Evolutionary conservation across 768 basidiomycete species (phyloP).

Genomic region (Leccinum imitatum): DNA sequence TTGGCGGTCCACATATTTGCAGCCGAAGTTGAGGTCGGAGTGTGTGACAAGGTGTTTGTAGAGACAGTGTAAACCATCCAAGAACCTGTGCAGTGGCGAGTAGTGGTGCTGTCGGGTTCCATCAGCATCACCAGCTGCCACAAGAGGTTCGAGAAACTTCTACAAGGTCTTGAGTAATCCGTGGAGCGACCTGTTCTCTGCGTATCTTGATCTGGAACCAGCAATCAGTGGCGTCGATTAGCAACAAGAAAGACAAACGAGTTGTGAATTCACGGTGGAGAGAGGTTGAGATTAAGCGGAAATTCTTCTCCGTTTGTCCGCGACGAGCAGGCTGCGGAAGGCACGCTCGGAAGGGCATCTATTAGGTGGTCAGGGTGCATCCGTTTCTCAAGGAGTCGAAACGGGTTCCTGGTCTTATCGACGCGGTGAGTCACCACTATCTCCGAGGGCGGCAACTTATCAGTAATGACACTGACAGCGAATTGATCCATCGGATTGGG

Average conservation of each 20-base stretch:
- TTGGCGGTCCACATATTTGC: slow-evolving; percentile 88
- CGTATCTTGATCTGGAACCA: slow-evolving; percentile 59
- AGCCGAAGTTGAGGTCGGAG: slow-evolving; percentile 74
- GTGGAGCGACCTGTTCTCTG: slow-evolving; percentile 92
- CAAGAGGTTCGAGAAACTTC: slow-evolving; percentile 88
- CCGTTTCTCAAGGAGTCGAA: background rate
- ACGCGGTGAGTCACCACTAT: background rate
- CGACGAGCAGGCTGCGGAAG: background rate
- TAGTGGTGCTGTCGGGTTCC: background rate
- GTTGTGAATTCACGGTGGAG: background rate
- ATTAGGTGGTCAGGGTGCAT: background rate
- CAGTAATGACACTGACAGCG: background rate
- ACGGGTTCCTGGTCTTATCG: background rate
- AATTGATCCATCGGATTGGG: background rate
- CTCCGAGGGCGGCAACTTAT: background rate
- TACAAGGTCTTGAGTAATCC: slow-evolving; percentile 92
- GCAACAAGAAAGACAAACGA: background rate
- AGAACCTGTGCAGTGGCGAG: slow-evolving; percentile 58
- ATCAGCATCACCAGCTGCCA: slow-evolving; percentile 80
- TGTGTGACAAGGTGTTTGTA: slow-evolving; percentile 90
- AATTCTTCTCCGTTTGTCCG: background rate
- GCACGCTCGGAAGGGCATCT: background rate
- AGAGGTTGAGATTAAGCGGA: background rate
- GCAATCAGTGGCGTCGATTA: slow-evolving; percentile 2
- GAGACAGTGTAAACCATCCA: slow-evolving; percentile 86